These are phyloP conservation scores for Myriosclerotinia curreyana DNA, from an alignment of 2,329 filamentous ascomycete genomes.

Conservation along the genomic window DNA sequence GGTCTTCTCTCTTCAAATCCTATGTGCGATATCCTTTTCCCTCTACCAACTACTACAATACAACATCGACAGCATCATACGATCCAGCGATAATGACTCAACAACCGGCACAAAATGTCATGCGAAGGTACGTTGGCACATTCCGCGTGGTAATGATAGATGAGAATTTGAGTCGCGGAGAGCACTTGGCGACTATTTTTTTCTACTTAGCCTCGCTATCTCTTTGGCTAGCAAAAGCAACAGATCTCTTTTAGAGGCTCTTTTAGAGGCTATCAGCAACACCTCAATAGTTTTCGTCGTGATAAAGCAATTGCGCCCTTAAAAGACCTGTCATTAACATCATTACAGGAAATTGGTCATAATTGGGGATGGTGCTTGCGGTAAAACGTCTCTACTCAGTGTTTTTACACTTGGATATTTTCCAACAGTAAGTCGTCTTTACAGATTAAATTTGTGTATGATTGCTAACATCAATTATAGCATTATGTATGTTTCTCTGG, in stretches of 20 bases:
- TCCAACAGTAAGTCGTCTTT: conserved; percentile 70
- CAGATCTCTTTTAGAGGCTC: background rate
- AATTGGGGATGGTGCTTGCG: conserved; percentile 95
- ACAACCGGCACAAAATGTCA: conserved; percentile 43
- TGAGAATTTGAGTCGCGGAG: background rate
- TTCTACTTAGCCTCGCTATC: conserved; percentile 10
- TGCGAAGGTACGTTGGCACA: conserved; percentile 43
- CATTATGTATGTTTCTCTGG: conserved; percentile 44
- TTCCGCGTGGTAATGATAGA: background rate
- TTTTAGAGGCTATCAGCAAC: conserved; percentile 16
- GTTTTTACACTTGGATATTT: conserved; percentile 98
- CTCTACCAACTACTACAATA: background rate
- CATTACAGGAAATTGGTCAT: conserved; percentile 83
- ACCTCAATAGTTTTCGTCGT: background rate
- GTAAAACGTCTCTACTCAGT: conserved; percentile 94
- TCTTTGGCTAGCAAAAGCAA: background rate
- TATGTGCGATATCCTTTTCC: conserved; percentile 16
- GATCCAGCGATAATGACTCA: conserved; percentile 37
- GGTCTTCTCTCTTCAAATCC: conserved; percentile 24
- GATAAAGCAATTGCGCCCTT: background rate
- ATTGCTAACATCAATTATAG: conserved; percentile 41
- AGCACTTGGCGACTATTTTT: background rate
- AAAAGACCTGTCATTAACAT: conserved; percentile 11
- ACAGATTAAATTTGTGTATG: conserved; percentile 31
- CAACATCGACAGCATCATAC: conserved; percentile 17